Evolutionary conservation across 768 basidiomycete genomes (phyloP).

Genomic region (Dioszegia aurantiaca): DNA sequence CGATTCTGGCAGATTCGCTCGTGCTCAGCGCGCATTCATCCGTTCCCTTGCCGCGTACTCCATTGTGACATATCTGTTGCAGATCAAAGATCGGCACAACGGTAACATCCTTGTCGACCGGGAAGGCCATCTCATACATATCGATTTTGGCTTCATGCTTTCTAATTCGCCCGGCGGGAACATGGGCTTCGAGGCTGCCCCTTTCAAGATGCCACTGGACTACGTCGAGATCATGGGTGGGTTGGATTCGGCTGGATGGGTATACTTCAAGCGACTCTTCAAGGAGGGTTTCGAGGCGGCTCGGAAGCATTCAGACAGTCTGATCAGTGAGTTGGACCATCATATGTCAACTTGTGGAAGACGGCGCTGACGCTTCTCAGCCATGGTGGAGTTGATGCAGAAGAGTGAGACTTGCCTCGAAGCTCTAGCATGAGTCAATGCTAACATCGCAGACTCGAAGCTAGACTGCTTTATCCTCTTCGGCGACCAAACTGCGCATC

Average conservation of each 20-base stretch:
- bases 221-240: slow-evolving; percentile 96
- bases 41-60: slow-evolving; percentile 95
- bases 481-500: slow-evolving; percentile 83
- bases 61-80: slow-evolving; percentile 89
- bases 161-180: slow-evolving; percentile 89
- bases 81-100: slow-evolving; percentile 98
- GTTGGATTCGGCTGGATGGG: slow-evolving; percentile 67
- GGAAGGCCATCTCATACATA: slow-evolving; percentile 89
- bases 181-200: slow-evolving; percentile 98
- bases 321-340: slow-evolving; percentile 66
- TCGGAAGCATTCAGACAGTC: slow-evolving; percentile 91
- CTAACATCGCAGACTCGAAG: slow-evolving; percentile 64
- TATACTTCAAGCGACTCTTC: slow-evolving; percentile 82
- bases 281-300: slow-evolving; percentile 90
- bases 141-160: slow-evolving; percentile 98
- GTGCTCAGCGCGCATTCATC: slow-evolving; percentile 91
- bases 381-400: slow-evolving; percentile 95
- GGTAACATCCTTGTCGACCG: slow-evolving; percentile 95
- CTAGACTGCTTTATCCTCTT: slow-evolving; percentile 86
- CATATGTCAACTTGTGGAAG: not conserved
- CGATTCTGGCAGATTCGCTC: slow-evolving; percentile 76
- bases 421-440: not conserved
- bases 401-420: slow-evolving; percentile 61
- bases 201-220: slow-evolving; percentile 92
- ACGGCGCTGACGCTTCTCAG: slow-evolving; percentile 49